Conservation (phyloP, 768 basidiomycete genomes). For the Sistotremastrum suecicum region DNA sequence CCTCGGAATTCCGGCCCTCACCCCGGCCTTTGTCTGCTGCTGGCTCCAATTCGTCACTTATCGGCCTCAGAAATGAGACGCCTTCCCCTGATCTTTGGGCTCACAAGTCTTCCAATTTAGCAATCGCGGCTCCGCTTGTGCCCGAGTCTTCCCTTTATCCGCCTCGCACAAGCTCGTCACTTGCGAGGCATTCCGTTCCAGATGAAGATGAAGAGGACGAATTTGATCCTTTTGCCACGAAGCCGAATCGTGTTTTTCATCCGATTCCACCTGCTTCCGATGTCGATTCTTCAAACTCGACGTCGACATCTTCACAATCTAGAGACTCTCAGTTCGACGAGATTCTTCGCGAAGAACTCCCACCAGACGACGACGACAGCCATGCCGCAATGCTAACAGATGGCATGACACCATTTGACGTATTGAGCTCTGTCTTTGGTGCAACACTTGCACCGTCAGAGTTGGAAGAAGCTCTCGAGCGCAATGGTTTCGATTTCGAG, state of each 20-base stretch:
- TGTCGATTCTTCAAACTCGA: conserved; percentile 2
- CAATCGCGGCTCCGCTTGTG: conserved; percentile 81
- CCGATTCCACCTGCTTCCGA: conserved; percentile 23
- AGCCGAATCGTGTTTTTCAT: conserved; percentile 32
- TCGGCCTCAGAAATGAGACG: conserved; percentile 48
- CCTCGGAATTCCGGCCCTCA: conserved; percentile 77
- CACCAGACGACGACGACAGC: conserved; percentile 36
- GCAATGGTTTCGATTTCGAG: conserved; percentile 91
- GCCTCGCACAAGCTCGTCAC: conserved; percentile 26
- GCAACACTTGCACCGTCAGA: conserved; percentile 81
- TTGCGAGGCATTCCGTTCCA: background rate
- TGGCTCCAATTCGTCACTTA: conserved; percentile 43
- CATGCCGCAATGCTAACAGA: conserved; percentile 55
- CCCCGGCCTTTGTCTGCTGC: conserved; percentile 67
- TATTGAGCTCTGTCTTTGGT: conserved; percentile 87
- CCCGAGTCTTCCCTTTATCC: conserved; percentile 42
- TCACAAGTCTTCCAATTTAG: conserved; percentile 72
- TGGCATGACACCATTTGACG: conserved; percentile 97
- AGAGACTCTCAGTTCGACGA: too few relatives aligned
- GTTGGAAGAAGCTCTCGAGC: conserved; percentile 81
- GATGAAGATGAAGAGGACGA: conserved; percentile 13
- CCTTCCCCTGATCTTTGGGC: conserved; percentile 89
- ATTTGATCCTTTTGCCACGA: conserved; percentile 22
- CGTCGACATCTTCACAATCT: background rate
- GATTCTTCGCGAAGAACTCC: conserved; percentile 11